phyloP scores from a whole-genome alignment of 2,329 filamentous ascomycete genomes.

The Delphinella strobiligena region DNA sequence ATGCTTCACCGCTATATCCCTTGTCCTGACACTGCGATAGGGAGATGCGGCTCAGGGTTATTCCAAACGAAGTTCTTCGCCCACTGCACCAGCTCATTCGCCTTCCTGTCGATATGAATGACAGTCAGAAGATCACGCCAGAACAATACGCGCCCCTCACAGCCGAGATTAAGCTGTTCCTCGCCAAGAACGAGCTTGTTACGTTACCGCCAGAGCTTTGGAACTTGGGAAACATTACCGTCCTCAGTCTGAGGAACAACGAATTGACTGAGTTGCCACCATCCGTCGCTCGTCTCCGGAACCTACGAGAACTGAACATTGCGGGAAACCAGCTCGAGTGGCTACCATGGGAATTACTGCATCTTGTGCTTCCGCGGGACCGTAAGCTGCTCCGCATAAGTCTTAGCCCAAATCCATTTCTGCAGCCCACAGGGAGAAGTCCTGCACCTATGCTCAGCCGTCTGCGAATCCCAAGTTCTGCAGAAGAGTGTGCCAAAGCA shows the following conservation, averaged over 20 bases:
- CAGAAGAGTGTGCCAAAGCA: constrained; percentile 7
- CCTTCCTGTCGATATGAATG: constrained; percentile 15
- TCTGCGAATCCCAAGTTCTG: constrained; percentile 9
- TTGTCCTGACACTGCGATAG: neutral
- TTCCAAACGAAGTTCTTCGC: constrained; percentile 46
- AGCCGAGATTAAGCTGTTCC: constrained; percentile 48
- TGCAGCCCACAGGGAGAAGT: constrained; percentile 18
- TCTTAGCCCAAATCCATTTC: constrained; percentile 52
- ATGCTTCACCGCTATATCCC: neutral
- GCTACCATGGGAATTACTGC: constrained; percentile 52
- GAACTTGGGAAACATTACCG: constrained; percentile 47
- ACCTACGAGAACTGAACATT: constrained; percentile 52
- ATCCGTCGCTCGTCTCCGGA: constrained; percentile 44
- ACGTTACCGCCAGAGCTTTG: constrained; percentile 50
- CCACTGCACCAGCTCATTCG: constrained; percentile 36
- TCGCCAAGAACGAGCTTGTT: constrained; percentile 47
- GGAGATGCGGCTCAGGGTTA: constrained; percentile 33
- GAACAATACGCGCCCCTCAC: constrained; percentile 49
- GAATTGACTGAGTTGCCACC: constrained; percentile 48
- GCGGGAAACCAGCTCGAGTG: constrained; percentile 50
- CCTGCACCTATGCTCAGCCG: constrained; percentile 1
- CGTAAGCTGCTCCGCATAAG: constrained; percentile 40
- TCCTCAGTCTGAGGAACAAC: constrained; percentile 56
- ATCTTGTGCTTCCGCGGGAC: constrained; percentile 31
- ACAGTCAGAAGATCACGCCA: constrained; percentile 36